Conservation (phyloP, 2,329 filamentous ascomycete genomes). For the Fusarium falciforme region DNA sequence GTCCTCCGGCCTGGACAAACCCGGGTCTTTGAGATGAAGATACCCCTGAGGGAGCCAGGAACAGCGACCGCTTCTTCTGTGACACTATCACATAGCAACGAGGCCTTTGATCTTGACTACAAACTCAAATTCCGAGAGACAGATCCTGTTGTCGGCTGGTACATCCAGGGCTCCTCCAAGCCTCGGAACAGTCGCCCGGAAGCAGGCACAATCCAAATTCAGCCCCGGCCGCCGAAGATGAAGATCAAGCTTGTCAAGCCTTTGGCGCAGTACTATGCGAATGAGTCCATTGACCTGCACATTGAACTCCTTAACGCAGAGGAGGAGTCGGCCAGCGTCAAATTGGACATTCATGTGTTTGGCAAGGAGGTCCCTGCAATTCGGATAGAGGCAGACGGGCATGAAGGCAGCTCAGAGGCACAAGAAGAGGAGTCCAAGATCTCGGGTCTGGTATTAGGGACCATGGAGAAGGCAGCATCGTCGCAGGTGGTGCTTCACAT, state of each 20-base stretch:
- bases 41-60: conserved; percentile 85
- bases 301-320: conserved; percentile 85
- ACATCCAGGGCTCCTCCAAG: conserved; percentile 55
- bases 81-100: conserved; percentile 70
- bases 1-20: conserved; percentile 74
- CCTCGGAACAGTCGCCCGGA: conserved; percentile 62
- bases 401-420: conserved; percentile 48
- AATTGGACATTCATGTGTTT: conserved; percentile 75
- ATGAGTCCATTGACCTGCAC: conserved; percentile 77
- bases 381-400: conserved; percentile 52
- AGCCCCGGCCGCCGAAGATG: conserved; percentile 93
- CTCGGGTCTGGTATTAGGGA: conserved; percentile 56
- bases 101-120: conserved; percentile 76
- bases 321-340: conserved; percentile 79
- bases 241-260: conserved; percentile 74
- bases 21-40: conserved; percentile 76
- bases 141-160: conserved; percentile 62
- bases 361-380: conserved; percentile 66
- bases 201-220: conserved; percentile 73
- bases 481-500: conserved; percentile 60
- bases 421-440: conserved; percentile 57
- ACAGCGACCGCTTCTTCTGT: conserved; percentile 75
- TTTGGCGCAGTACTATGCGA: conserved; percentile 82
- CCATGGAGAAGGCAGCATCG: conserved; percentile 59
- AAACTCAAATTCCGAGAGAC: conserved; percentile 64